Base-by-base conservation (phyloP, 2,329 filamentous ascomycete species). In the Cytospora schulzeri region DNA sequence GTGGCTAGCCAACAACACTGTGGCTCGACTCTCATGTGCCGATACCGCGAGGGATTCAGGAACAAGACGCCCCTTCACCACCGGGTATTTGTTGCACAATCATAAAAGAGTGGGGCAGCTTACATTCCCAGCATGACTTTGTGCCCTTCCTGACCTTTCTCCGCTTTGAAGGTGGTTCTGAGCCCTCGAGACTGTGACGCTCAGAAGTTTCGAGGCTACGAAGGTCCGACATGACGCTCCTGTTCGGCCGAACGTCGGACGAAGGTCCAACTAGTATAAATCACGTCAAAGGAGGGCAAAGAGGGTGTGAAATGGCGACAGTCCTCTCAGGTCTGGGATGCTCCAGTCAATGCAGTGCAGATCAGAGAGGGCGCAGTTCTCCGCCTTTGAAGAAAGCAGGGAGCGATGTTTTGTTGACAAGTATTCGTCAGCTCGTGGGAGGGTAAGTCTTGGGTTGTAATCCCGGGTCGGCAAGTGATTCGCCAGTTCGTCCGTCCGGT, bases 81-180 rank as follows among this genome's bases (percentile, higher is more conserved):
- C 63, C 48, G 11, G 56, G 14, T 17, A 7, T 31, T 28, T 35
- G 52, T 56, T 12, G 41, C 24, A 15, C 28, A 51, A 19, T 8
- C 28, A 51, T 17, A 48, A 19, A 45, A 22, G 33, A 29, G 17
- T 15, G n/a, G 50, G 56, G 17, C 26, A 8, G 71, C 76, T 77
- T 75, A 79, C 82, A 85, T 71, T 84, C 81, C 81, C 81, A 85
- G 69, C 82, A 84, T 68, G 81, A 84, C 66, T 78, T 78, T 2
- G 83, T 85, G n/a, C 83, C 82, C 66, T 84, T 84, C 22, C 81
- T 79, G 28, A 82, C 69, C 69, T 78, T 82, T 59, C 79, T 75
- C 59, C 78, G 74, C 69, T 78, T 77, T 31, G 72, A 66, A 28
- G 72, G 73, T 17, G 67, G 65, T 24, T 70, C 65, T 35, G 58